Conservation (phyloP, 495 filamentous ascomycete genomes). For the Entonaema liquescens region DNA sequence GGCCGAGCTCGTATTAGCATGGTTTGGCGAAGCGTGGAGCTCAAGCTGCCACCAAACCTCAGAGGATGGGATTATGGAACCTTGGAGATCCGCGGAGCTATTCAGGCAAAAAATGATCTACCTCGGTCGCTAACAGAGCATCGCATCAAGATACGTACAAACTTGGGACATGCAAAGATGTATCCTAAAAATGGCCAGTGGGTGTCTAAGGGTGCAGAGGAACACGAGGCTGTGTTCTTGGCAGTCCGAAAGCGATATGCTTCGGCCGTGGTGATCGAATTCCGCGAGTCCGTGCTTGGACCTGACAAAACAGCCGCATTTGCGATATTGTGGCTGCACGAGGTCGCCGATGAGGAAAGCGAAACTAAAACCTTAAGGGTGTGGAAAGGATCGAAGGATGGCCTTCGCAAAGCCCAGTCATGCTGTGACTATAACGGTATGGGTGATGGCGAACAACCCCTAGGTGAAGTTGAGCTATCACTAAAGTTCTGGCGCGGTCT, state of each 20-base stretch:
- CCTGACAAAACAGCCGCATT: slow-evolving; percentile 66
- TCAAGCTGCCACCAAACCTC: slow-evolving; percentile 62
- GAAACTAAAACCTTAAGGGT: slow-evolving; percentile 62
- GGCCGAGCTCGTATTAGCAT: slow-evolving; percentile 71
- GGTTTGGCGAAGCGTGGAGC: slow-evolving; percentile 72
- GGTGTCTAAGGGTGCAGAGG: slow-evolving; percentile 47
- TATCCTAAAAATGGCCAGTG: slow-evolving; percentile 51
- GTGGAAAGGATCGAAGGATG: slow-evolving; percentile 62
- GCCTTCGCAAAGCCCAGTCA: slow-evolving; percentile 52
- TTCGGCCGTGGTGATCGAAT: slow-evolving; percentile 67
- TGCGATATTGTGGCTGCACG: slow-evolving; percentile 71
- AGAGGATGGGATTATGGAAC: slow-evolving; percentile 75
- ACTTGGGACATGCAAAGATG: slow-evolving; percentile 63
- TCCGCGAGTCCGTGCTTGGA: slow-evolving; percentile 59
- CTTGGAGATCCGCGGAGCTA: slow-evolving; percentile 60
- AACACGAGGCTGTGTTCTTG: slow-evolving; percentile 58
- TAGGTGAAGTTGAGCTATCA: slow-evolving; percentile 64
- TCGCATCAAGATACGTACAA: slow-evolving; percentile 65
- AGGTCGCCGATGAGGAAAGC: slow-evolving; percentile 71
- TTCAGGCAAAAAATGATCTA: slow-evolving; percentile 50
- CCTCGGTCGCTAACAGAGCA: slow-evolving; percentile 53
- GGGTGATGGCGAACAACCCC: slow-evolving; percentile 54
- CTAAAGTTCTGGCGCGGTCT: slow-evolving; percentile 66
- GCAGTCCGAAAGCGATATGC: slow-evolving; percentile 69
- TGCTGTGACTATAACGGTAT: slow-evolving; percentile 51